Conservation (phyloP, 2,329 filamentous ascomycete genomes). For the Talaromyces sp. region DNA sequence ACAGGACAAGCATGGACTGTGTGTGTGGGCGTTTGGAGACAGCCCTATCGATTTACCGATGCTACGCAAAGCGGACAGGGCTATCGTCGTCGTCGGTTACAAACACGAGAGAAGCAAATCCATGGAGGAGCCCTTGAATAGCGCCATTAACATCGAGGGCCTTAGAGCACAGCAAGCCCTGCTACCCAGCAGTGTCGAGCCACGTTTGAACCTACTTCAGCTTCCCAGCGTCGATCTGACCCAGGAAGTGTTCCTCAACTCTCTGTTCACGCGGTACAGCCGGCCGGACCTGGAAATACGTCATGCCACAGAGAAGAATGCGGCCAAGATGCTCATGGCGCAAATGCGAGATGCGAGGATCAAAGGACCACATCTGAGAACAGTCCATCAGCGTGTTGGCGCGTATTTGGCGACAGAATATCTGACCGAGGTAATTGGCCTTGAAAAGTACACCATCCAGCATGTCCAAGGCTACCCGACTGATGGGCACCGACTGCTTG, state of each 20-base stretch:
- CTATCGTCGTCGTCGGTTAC: constrained; percentile 54
- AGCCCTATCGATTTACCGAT: constrained; percentile 56
- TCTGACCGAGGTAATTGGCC: constrained; percentile 42
- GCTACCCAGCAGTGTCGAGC: constrained; percentile 35
- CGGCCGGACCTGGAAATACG: constrained; percentile 23
- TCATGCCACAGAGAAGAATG: constrained; percentile 43
- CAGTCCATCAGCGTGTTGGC: constrained; percentile 49
- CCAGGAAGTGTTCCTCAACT: constrained; percentile 23
- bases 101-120: constrained; percentile 43
- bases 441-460: constrained; percentile 45
- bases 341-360: constrained; percentile 49
- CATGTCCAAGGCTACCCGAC: constrained; percentile 50
- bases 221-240: constrained; percentile 42
- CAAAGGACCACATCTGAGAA: constrained; percentile 43
- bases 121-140: constrained; percentile 47
- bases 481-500: constrained; percentile 42
- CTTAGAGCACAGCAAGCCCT: constrained; percentile 46
- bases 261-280: constrained; percentile 16
- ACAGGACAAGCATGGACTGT: constrained; percentile 20
- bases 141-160: constrained; percentile 37
- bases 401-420: constrained; percentile 51
- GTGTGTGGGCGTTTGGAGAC: constrained; percentile 58
- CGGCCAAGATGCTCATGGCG: constrained; percentile 50
- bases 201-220: constrained; percentile 38
- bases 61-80: constrained; percentile 50